Base-by-base conservation (phyloP, 768 basidiomycete species). In the Boletus huronensis region DNA sequence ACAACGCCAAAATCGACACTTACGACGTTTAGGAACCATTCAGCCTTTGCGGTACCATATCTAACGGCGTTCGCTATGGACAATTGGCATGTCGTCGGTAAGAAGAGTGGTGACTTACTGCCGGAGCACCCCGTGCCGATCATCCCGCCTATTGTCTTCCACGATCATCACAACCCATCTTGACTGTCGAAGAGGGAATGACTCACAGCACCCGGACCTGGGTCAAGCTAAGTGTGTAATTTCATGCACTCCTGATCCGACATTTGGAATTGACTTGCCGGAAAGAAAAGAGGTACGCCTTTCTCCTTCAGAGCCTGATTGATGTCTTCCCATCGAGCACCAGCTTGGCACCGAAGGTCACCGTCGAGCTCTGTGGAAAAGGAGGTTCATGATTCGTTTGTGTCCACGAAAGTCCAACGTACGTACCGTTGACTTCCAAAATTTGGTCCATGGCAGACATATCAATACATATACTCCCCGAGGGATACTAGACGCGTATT, bases 1-100 rank as follows among this genome's bases (percentile, higher is more conserved):
- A 42, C 21, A 21, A 40, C 43, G 48, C 36, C 38, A 42, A 39
- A 48, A 39, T 47, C 13, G 16, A 34, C 5, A 75, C 84, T 60
- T 51, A 87, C 89, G 38, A 88, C 70, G 63, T 90, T 93, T 46
- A 93, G 74, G 65, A 92, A 90, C 90, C 91, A 93, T 71, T 93
- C 92, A 0, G 80, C 87, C 67, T 85, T 88, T 6, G 92, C 91
- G 14, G 92, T 93, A 48, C 90, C 93, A 68, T 93, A 94, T 57
- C 90, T 76, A 9, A 90, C 88, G 19, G 89, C 87, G 63, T 90
- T 90, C 17, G 88, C 88, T 88, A 34, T 21, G 3, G 28, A 41
- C 0, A 13, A 28, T 52, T 45, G 36, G 19, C 8, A 32, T 48
- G 40, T 26, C 28, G 2, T 23, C 17, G 17, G 14, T 9, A 53